Base-by-base conservation (phyloP, 2,329 filamentous ascomycete genomes). In the Fusarium bactridioides region DNA sequence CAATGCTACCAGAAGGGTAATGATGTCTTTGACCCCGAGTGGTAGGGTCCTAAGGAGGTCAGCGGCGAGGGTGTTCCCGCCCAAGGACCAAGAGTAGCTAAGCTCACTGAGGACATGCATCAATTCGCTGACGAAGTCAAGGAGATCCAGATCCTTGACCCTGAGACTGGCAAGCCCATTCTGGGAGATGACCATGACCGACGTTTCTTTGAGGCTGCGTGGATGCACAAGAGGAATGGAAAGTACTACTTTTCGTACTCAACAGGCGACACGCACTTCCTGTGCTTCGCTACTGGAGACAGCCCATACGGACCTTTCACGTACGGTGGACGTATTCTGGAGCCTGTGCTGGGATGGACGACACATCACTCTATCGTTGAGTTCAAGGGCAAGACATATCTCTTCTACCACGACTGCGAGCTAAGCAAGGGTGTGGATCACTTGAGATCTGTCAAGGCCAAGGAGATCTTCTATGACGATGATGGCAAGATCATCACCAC, bases 281-380 rank as follows among this genome's bases (percentile, higher is more conserved):
- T 95, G 37, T 91, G 86, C 71, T 94, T 93, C 78, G 93, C 91
- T 3, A 89, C 86, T 5, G 88, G 90, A 0, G 83, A 88, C 10
- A 90, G 82, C 64, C 92, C 93, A 1, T 81, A 89, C 16, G 92
- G 93, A 0, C 92, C 93, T 0, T 94, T 94, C 75, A 92, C 89
- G 3, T 94, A 94, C 70, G 86, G 85, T 1, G 92, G 93, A 0
- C 83, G 89, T 51, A 91, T 95, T 61, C 80, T 95, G 54, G 92
- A 94, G 84, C 93, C 92, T 0, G 93, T 95, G 10, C 80, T 92
- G 31, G 92, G 93, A 3, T 95, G 93, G 93, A 94, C 93, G 47
- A 95, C 93, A 61, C 93, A 94, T 82, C 93, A 94, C 80, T 93
- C 90, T 7, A 91, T 95, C 73, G 91, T 91, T 15, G 91, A 94